These are phyloP conservation scores for Xylaria nigripes DNA, from an alignment of 495 filamentous ascomycete species.

Conservation along the genomic window DNA sequence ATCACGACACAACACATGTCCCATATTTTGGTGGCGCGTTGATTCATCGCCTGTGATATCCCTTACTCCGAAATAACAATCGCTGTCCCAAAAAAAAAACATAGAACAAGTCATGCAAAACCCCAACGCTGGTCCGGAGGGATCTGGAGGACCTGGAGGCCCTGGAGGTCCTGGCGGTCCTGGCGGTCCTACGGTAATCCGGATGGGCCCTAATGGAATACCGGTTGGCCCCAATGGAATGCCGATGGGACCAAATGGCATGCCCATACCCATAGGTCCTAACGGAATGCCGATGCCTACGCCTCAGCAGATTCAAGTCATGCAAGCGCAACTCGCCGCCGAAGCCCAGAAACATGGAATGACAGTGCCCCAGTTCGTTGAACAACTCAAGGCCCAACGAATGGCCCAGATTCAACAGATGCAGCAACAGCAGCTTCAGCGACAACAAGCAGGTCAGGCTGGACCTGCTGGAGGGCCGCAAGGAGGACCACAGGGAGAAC, in stretches of 20 bases:
- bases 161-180: not conserved
- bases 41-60: not conserved
- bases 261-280: conserved; percentile 30
- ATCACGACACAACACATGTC: not conserved
- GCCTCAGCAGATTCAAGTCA: conserved; percentile 73
- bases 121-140: conserved; percentile 17
- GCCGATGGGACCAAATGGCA: conserved; percentile 9
- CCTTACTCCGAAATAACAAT: not conserved
- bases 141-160: conserved; percentile 9
- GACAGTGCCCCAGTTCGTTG: conserved; percentile 65
- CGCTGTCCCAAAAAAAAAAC: not conserved
- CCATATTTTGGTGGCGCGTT: not conserved
- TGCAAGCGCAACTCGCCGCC: conserved; percentile 75
- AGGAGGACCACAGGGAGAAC: conserved; percentile 23
- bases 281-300: conserved; percentile 54
- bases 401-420: conserved; percentile 53
- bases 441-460: conserved; percentile 28
- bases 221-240: conserved; percentile 1
- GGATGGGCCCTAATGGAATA: not conserved
- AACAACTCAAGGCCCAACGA: conserved; percentile 57
- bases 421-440: conserved; percentile 51
- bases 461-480: conserved; percentile 20
- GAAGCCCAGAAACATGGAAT: conserved; percentile 68
- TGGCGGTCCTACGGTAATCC: not conserved
- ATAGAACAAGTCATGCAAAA: conserved; percentile 16